Conservation (phyloP, 768 basidiomycete genomes). For the Amanita thiersii region DNA sequence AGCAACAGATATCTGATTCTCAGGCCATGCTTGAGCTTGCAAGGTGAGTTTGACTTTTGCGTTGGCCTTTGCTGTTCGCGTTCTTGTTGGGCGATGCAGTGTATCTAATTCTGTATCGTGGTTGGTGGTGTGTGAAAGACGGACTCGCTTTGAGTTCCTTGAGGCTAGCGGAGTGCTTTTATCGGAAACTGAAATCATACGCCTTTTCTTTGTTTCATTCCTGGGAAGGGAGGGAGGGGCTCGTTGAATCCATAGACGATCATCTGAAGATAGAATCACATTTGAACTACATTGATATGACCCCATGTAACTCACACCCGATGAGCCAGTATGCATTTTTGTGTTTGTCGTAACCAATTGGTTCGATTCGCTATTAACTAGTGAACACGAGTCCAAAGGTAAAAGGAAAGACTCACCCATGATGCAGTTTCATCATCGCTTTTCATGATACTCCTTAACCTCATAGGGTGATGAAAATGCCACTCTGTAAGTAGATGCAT, state of each 20-base stretch:
- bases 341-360: slow-evolving; percentile 76
- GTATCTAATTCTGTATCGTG: not conserved
- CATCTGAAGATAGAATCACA: slow-evolving; percentile 33
- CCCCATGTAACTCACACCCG: slow-evolving; percentile 43
- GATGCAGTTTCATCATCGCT: slow-evolving; percentile 67
- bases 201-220: slow-evolving; percentile 39
- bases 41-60: slow-evolving; percentile 63
- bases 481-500: slow-evolving; percentile 72
- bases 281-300: not conserved
- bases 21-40: slow-evolving; percentile 52
- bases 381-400: slow-evolving; percentile 6
- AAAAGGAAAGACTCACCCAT: slow-evolving; percentile 49
- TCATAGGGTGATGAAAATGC: slow-evolving; percentile 76
- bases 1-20: slow-evolving; percentile 36
- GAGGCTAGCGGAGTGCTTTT: slow-evolving; percentile 9
- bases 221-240: slow-evolving; percentile 40
- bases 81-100: slow-evolving; percentile 16
- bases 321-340: slow-evolving; percentile 82
- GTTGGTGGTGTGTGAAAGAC: no score
- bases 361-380: slow-evolving; percentile 62
- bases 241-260: slow-evolving; percentile 86
- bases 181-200: slow-evolving; percentile 13
- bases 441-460: slow-evolving; percentile 67
- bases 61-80: slow-evolving; percentile 61
- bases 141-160: slow-evolving; percentile 8